Percentiles rank a stretch among this genome's conserved stretches.
These are phyloP conservation scores for Fraxinus cuspidata DNA, from an alignment of 257 asterid species.

Conservation along the genomic window DNA sequence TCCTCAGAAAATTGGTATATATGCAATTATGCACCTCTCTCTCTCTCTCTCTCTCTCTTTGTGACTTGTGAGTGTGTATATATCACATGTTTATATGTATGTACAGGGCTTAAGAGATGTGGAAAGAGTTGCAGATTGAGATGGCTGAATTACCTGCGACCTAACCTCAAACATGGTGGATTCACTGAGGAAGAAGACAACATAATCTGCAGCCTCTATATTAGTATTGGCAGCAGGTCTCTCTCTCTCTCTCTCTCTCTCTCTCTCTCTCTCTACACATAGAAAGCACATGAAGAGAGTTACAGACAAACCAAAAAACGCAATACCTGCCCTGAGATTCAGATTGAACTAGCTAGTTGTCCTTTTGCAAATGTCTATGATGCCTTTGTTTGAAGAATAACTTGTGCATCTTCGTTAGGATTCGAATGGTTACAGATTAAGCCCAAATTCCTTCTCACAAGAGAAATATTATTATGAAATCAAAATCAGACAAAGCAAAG, in stretches of 20 bases:
- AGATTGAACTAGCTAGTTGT: constrained; percentile 27
- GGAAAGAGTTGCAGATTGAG: constrained; percentile 60
- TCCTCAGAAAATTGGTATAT: constrained; percentile 55
- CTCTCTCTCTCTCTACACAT: not conserved
- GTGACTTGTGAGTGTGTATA: not conserved
- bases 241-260: constrained; percentile 20
- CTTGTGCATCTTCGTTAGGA: not conserved
- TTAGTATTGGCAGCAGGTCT: constrained; percentile 63
- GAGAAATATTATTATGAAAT: too few species aligned
- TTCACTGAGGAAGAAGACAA: constrained; percentile 63
- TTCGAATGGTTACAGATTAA: not conserved
- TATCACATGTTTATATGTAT: not conserved
- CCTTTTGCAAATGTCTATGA: constrained; percentile 37
- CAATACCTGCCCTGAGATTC: not conserved
- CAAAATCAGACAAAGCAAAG: too few species aligned
- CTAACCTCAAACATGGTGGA: constrained; percentile 57
- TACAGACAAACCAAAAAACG: not conserved
- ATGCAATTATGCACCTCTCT: not conserved
- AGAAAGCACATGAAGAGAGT: not conserved
- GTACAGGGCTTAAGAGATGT: constrained; percentile 52
- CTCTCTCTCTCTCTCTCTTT: not conserved
- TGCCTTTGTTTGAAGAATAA: constrained; percentile 28
- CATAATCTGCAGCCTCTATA: constrained; percentile 53
- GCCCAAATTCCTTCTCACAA: not conserved
- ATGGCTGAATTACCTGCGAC: constrained; percentile 54